Evolutionary conservation across 2,329 filamentous ascomycete genomes (phyloP), one percentile per base, ranked within the genome.

Genomic region (Colletotrichum sp.): DNA sequence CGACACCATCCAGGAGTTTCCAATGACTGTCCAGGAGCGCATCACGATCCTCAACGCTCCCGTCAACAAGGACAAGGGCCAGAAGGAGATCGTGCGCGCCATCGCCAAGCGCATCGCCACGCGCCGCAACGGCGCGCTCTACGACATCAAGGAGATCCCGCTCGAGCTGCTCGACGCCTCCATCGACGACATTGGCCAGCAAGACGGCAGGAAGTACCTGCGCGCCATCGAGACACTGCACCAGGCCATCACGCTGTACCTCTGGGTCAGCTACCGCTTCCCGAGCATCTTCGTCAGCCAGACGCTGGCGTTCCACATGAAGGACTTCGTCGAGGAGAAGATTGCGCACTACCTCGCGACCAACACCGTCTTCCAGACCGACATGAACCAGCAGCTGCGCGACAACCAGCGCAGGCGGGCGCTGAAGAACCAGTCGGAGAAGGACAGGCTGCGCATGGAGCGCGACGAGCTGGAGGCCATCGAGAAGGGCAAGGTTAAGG

Each of bases 231-330:
- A 99, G 83, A 84, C 87, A 5, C 88, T 99, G 18, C 97, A 99
- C 86, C 95, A 95, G 80, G 89, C 92, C 32, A 87, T 99, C 49
- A 95, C 96, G 60, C 87, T 96, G 63, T 99, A 99, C 82, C 89
- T 98, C 3, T 99, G 97, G 97, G 89, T 99, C 18, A 96, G 95
- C 80, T 99, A 96, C 84, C 93, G 96, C 8, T 98, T 96, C 83
- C 89, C 92, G 5, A 95, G 95, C 65, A 89, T 98, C 67, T 98
- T 98, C 83, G 90, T 88, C 8, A 95, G 93, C 78, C 92, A 96
- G 80, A 88, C 88, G 1, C 88, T 98, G 59, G 96, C 95, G 1
- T 93, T 95, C 78, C 93, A 98, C 82, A 92, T 95, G 65, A 98
- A 98, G 82, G 84, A 86, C 8, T 83, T 98, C 66, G 93, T 96